These are phyloP conservation scores for Lenwebbia sp. DNA, from an alignment of 345 rosid genomes.

Conservation along the genomic window DNA sequence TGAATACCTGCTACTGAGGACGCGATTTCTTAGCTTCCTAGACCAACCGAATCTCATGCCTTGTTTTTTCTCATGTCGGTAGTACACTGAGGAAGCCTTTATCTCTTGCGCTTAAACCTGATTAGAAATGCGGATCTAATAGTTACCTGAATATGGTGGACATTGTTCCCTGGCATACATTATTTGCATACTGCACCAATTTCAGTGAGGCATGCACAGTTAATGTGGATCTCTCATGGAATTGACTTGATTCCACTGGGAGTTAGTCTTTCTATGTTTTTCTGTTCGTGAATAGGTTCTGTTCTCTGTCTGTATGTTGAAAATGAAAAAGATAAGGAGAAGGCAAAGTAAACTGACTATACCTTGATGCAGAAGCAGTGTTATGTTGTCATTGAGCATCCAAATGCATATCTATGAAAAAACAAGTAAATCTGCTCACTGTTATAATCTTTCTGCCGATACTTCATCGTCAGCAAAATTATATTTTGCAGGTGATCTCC, in stretches of 20 bases:
- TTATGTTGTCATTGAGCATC: background rate
- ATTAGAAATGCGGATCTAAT: background rate
- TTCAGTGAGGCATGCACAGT: background rate
- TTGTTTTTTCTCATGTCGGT: background rate
- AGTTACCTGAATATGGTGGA: background rate
- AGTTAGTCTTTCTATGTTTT: background rate
- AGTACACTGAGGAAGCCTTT: background rate
- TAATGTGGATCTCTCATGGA: background rate
- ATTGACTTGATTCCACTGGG: background rate
- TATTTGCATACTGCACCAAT: background rate
- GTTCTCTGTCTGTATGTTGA: background rate
- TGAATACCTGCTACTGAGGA: background rate
- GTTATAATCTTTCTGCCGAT: background rate
- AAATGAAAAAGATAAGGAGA: background rate
- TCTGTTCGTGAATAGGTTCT: background rate
- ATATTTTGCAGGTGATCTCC: conserved; percentile 51
- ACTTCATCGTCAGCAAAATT: background rate
- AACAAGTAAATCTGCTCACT: background rate
- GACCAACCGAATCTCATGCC: background rate
- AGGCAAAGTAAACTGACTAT: background rate
- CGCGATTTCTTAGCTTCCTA: background rate
- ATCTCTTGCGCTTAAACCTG: background rate
- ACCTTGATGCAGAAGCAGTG: background rate
- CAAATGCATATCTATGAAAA: background rate
- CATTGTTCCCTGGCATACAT: background rate